Conservation (phyloP, 2,329 filamentous ascomycete species). For the Fusarium brachygibbosum region DNA sequence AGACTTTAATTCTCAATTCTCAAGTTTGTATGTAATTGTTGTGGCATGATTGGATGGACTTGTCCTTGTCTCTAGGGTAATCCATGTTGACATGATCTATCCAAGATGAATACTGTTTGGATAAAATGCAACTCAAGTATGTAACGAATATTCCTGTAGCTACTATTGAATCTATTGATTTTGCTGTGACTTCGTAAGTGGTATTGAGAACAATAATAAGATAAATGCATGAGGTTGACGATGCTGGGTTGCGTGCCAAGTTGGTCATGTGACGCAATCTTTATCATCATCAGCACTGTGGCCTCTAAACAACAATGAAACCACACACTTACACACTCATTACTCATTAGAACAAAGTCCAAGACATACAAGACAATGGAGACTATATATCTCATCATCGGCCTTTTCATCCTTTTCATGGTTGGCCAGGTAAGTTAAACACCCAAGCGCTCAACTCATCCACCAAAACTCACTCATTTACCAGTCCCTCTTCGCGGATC, state of each 20-base stretch:
- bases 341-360: neutral
- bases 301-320: neutral
- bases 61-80: slow-evolving; percentile 9
- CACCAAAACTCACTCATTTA: slow-evolving; percentile 10
- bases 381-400: slow-evolving; percentile 40
- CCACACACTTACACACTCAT: neutral
- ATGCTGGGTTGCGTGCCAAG: neutral
- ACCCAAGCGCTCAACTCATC: neutral
- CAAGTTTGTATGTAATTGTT: neutral
- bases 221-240: neutral
- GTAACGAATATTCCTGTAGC: neutral
- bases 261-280: slow-evolving; percentile 26
- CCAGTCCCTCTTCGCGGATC: slow-evolving; percentile 39
- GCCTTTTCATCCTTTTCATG: slow-evolving; percentile 35
- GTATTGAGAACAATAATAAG: neutral
- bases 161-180: too few species aligned
- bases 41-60: neutral
- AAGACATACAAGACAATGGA: slow-evolving; percentile 25
- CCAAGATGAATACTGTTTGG: accelerated
- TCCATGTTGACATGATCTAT: neutral
- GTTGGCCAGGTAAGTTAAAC: slow-evolving; percentile 27
- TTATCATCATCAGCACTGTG: neutral
- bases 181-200: too few species aligned
- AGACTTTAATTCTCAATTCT: slow-evolving; percentile 39
- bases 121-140: neutral